A percentile compares a stretch with the other conserved stretches of the same genome.
Evolutionary conservation across 345 rosid genomes (phyloP).

Genomic region (Camelina neglecta): DNA sequence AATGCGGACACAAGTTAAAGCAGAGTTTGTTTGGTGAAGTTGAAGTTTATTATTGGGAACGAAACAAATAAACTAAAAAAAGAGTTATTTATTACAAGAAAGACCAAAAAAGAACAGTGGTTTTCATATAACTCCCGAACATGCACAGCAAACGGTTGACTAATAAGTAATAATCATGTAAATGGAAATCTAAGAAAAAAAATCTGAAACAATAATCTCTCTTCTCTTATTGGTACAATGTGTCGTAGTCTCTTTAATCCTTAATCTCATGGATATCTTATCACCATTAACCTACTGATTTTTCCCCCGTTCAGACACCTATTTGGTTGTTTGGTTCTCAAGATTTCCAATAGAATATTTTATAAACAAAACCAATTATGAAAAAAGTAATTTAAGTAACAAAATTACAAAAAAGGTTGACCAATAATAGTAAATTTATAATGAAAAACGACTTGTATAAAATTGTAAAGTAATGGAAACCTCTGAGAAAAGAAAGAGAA

Average conservation of each 20-base stretch:
- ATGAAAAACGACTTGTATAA: neutral
- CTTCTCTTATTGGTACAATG: no score
- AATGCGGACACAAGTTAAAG: constrained; percentile 19
- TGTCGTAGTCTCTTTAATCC: no score
- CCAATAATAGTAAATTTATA: neutral
- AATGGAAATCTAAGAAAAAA: no score
- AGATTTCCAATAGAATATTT: no score
- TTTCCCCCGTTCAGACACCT: no score
- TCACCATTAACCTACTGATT: no score
- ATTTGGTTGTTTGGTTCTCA: no score
- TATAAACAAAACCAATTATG: no score
- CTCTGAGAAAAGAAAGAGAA: neutral
- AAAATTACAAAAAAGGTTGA: neutral
- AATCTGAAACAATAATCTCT: no score
- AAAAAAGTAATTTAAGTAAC: neutral
- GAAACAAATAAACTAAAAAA: neutral
- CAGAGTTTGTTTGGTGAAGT: constrained; percentile 8
- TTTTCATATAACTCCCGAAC: neutral
- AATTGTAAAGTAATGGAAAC: neutral
- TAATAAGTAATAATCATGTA: neutral
- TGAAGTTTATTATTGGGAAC: constrained; percentile 8
- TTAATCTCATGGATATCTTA: no score
- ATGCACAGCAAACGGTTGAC: neutral
- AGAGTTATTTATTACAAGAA: neutral
- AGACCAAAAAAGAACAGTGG: neutral